Evolutionary conservation across 176 grass and related monocot genomes (phyloP).

Genomic region (Microstegium vimineum): DNA sequence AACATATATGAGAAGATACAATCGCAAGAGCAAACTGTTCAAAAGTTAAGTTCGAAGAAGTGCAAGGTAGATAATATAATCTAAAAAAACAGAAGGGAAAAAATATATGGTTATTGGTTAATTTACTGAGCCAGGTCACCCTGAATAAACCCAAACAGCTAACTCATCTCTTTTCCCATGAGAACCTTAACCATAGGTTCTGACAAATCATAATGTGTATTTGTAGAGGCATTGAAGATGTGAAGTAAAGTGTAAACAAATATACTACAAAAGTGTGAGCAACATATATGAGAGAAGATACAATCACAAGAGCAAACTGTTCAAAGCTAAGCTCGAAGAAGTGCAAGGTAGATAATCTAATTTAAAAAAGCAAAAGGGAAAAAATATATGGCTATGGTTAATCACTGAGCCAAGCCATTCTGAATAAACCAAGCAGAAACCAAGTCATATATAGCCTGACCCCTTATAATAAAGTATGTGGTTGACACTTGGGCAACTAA

Average conservation of each 20-base stretch:
- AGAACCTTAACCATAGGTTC: constrained; percentile 39
- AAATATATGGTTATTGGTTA: neutral
- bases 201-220: constrained; percentile 67
- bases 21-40: neutral
- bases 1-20: constrained; percentile 1
- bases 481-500: neutral
- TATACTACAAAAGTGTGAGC: neutral
- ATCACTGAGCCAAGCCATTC: neutral
- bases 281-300: constrained; percentile 4
- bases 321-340: neutral
- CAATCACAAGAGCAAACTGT: neutral
- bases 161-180: constrained; percentile 53
- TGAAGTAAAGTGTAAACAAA: constrained; percentile 25
- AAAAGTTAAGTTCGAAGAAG: neutral
- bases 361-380: neutral
- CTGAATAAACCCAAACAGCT: constrained; percentile 6
- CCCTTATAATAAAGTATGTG: neutral
- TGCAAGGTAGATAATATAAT: neutral
- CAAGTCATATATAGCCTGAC: neutral
- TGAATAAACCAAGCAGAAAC: constrained; percentile 12
- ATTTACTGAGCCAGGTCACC: neutral
- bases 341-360: neutral
- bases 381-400: neutral
- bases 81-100: neutral
- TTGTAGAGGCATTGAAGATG: constrained; percentile 73